Base-by-base conservation (phyloP, 2,329 filamentous ascomycete genomes). In the Epichloe sp. region DNA sequence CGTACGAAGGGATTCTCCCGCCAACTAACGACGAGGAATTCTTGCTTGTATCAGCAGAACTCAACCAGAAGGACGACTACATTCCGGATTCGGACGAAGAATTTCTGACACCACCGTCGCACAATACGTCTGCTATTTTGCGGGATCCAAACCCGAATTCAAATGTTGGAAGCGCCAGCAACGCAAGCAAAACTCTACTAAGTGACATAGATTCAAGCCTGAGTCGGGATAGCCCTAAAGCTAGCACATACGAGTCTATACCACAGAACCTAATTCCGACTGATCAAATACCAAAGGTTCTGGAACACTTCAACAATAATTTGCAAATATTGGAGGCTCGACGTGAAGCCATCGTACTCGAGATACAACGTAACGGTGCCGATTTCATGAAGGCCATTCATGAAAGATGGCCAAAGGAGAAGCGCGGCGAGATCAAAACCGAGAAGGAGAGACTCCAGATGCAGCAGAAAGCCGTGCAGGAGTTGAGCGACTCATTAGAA, bases 21-120 rank as follows among this genome's bases (percentile, higher is more conserved):
- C 34, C 26, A 8, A 35, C 34, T n/a, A 48, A 26, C 21, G 45
- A 44, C 53, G 51, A 31, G 61, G 62, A 23, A 21, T 36, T 35
- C 12, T n/a, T 31, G 14, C 26, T 31, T 11, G 21, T 19, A 47
- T 26, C n/a, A 36, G 35, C 44, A 14, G 43, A 36, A 8, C 19
- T 34, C 19, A 15, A 35, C 2, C 47, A 48, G 44, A 55, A 40
- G 19, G 57, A 68, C 49, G 64, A 68, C 34, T 64, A 67, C 36
- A 73, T 80, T 41, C 68, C 74, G 48, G 78, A 81, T 56, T 81
- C 78, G 0, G 78, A 80, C 44, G 77, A 80, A 43, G 77, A 80
- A 43, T 74, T 72, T 42, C 57, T 74, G 40, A 74, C 58, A 53
- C 60, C 50, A 58, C 65, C 59, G 19, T 63, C 62, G 15, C 57